Base-by-base conservation (phyloP, 192 early-diverging fungal species). In the Ambispora gerdemannii region DNA sequence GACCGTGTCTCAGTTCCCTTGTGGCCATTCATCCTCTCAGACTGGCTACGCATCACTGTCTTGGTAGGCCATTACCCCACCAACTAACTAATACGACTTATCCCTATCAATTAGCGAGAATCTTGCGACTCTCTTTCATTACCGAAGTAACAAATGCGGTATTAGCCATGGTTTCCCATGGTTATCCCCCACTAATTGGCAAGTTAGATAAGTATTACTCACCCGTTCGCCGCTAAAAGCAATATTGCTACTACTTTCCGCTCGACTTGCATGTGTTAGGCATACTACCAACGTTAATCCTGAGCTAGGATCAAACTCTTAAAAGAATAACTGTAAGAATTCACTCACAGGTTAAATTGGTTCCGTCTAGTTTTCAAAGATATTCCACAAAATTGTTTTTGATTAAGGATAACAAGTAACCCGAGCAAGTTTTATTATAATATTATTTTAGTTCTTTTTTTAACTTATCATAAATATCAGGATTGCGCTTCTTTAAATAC, bases 11-110 rank as follows among this genome's bases (percentile, higher is more conserved):
- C 78, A 80, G 74, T 75, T 72, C 78, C 78, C 76, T 77, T 80
- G 78, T 80, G 78, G 76, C 77, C 77, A 71, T 77, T 80, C 78
- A 80, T 73, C 78, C 78, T 80, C 78, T 80, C 78, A 80, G 78
- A 73, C 77, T 71, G 77, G 77, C 76, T 80, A 80, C 77, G 78
- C 75, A 77, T 80, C 76, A 75, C 77, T 43, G 76, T 65, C 63
- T 72, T 80, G 67, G 76, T 80, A 77, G 75, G 75, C 76, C 73
- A 72, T 80, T 79, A 75, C 72, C 73, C 77, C 75, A 80, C 78
- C 73, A 70, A 77, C 70, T 77, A 80, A 65, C 78, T 80, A 77
- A 80, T 80, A 73, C 78, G 77, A 77, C 62, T 77, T 77, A 71
- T 77, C 76, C 75, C 78, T 77, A 71, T 77, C 72, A 73, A 67